Base-by-base conservation (phyloP, 495 filamentous ascomycete genomes). In the Clavariopsis aquatica region DNA sequence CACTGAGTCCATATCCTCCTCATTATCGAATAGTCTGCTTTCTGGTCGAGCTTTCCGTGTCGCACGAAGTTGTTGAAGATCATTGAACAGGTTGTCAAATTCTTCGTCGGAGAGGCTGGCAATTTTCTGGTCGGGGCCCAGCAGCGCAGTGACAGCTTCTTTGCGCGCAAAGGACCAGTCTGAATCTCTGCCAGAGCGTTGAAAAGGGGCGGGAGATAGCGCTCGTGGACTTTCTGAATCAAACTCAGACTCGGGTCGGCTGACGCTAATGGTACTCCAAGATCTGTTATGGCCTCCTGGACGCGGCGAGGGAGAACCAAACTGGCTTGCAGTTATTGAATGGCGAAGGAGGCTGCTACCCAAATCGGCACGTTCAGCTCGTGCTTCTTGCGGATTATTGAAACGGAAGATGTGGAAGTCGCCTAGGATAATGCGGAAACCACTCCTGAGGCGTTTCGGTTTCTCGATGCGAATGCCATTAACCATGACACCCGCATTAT, bases 371-470 rank as follows among this genome's bases (percentile, higher is more conserved):
- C 95, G 80, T 75, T 99, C 94, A 7, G 92, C 92, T 15, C 91
- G 85, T 36, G 95, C 94, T 77, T 99, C 94, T 79, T 96, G 87
- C 0, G 94, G 94, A 73, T 99, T 91, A 68, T 99, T 99, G 79
- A 99, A 99, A 60, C 94, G 84, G 76, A 98, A 99, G 58, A 99
- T 99, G 73, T 99, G 94, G 71, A 99, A 99, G 75, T 99, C 94
- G 17, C 95, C 94, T 10, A 99, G 79, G 51, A 99, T 99, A 46
- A 99, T 90, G 27, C 94, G 89, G 75, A 90, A 94, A 31, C 94
- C 94, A 76, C 92, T 96, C 68, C 91, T 86, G 43, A 99, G 79
- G 54, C 91, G 83, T 60, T 86, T 92, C 10, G 91, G 87, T 69
- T 90, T 89, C 34, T 90, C 83, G 27, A 97, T 87, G 20, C 92